Base-by-base conservation (phyloP, 768 basidiomycete genomes). In the Pleurotus djamor region DNA sequence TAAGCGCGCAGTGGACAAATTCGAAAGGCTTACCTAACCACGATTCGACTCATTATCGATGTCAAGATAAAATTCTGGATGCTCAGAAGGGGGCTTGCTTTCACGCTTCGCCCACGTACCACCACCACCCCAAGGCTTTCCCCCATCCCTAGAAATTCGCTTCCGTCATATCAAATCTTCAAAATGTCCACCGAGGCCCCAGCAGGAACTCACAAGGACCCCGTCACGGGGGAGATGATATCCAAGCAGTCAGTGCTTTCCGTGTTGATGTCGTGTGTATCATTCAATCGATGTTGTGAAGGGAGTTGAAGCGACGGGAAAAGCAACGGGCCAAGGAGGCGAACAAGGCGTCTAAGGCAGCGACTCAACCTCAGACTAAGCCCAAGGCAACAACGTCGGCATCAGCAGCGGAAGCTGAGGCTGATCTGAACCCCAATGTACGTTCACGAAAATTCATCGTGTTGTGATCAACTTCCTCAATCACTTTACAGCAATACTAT, bases 141-240 rank as follows among this genome's bases (percentile, higher is more conserved):
- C 17, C 16, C 45, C 17, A 37, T 17, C 34, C 3, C 45, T 48
- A 56, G 60, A 58, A 48, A 36, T 57, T 16, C 60, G 58, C 21
- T 49, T 49, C 36, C 41, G 61, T 67, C 63, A 41, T 60, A 60
- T 60, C 66, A 71, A 63, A 69, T 10, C 17, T 47, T 12, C n/a
- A 62, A 47, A 10, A 81, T 83, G 80, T 75, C 80, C 17, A 70
- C 79, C 37, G 76, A 80, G 55, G 58, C 76, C 54, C 69, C 76
- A 36, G 79, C 76, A 59, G 49, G 49, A 12, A 77, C 79, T 6
- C 82, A 83, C 65, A 87, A 86, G 80, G 92, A 94, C 72, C 90
- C 90, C 44, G 84, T 94, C 63, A 97, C 96, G 0, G 96, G 95
- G 37, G 96, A 98, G 75, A 83, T 97, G 88, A 87, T 99, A 68